Conservation (phyloP, 306 rosid genomes). For the Sphenostylis stenocarpa region DNA sequence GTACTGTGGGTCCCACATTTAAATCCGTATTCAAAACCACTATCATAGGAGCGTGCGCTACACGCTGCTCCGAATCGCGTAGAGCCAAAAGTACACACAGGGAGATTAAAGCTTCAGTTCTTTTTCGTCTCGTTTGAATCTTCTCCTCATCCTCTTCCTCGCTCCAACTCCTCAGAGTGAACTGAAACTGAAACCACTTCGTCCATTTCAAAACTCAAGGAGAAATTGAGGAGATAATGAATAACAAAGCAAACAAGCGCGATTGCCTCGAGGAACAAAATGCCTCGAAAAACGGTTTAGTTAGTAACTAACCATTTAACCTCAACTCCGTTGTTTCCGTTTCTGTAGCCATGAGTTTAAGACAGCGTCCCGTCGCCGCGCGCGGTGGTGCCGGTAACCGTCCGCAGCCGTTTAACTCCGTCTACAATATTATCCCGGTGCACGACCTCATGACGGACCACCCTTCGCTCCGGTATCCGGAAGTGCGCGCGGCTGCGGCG, state of each 20-base stretch:
- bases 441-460: conserved; percentile 74
- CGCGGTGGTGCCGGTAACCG: conserved; percentile 24
- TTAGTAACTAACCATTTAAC: not conserved
- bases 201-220: not conserved
- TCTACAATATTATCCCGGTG: conserved; percentile 84
- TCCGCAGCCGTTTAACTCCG: conserved; percentile 33
- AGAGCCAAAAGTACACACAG: not conserved
- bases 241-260: not conserved
- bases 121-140: conserved; percentile 28
- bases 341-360: conserved; percentile 30
- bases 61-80: conserved; percentile 13
- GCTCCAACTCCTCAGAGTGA: not conserved
- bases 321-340: not conserved
- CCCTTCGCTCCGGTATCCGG: conserved; percentile 79
- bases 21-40: not conserved
- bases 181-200: not conserved
- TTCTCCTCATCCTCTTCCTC: conserved; percentile 8
- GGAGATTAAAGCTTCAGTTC: conserved; percentile 17
- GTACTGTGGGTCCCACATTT: conserved; percentile 1
- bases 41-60: not conserved
- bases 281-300: conserved; percentile 18
- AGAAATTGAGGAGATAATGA: conserved; percentile 18
- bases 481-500: conserved; percentile 84
- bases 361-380: conserved; percentile 39
- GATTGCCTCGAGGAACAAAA: not conserved